phyloP scores from a whole-genome alignment of 352 stramenopile genomes.

The Phytopythium litorale region DNA sequence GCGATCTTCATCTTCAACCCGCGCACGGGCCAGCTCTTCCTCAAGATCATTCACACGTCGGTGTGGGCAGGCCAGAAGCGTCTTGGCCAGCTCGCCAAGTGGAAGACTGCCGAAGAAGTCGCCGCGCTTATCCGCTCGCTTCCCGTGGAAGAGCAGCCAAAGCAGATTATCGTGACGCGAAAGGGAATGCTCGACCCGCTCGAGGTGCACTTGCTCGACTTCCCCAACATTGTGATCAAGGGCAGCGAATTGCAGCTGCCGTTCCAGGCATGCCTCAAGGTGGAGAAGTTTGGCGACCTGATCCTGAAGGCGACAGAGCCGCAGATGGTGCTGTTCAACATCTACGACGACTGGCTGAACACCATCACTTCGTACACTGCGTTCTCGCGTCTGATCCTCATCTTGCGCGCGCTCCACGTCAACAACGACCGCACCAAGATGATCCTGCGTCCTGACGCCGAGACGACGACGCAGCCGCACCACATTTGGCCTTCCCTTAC shows the following conservation, averaged over 20 bases:
- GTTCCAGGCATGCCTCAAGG: conserved; percentile 99
- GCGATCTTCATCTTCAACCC: conserved; percentile 99
- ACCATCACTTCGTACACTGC: conserved; percentile 99
- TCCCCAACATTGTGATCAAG: conserved; percentile 99
- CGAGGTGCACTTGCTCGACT: conserved; percentile 99
- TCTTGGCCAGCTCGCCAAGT: conserved; percentile 98
- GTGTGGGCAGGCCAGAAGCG: conserved; percentile 99
- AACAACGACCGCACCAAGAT: conserved; percentile 95
- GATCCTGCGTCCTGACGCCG: conserved; percentile 97
- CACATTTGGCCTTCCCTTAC: conserved; percentile 99
- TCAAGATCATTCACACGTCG: conserved; percentile 99
- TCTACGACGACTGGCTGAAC: conserved; percentile 99
- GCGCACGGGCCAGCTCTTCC: conserved; percentile 98
- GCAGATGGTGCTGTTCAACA: conserved; percentile 99
- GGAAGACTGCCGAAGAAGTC: conserved; percentile 99
- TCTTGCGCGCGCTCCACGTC: conserved; percentile 97
- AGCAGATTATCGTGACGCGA: conserved; percentile 99
- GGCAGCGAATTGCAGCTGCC: conserved; percentile 98
- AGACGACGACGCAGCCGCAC: conserved; percentile 98
- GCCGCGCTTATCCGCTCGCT: conserved; percentile 98
- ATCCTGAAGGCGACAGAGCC: conserved; percentile 99
- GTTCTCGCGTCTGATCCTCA: conserved; percentile 99
- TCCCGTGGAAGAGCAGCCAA: conserved; percentile 99
- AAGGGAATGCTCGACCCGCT: conserved; percentile 99
- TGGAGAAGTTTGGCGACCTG: conserved; percentile 99